phyloP scores from a whole-genome alignment of 306 rosid genomes.

The Lagenaria siceraria region DNA sequence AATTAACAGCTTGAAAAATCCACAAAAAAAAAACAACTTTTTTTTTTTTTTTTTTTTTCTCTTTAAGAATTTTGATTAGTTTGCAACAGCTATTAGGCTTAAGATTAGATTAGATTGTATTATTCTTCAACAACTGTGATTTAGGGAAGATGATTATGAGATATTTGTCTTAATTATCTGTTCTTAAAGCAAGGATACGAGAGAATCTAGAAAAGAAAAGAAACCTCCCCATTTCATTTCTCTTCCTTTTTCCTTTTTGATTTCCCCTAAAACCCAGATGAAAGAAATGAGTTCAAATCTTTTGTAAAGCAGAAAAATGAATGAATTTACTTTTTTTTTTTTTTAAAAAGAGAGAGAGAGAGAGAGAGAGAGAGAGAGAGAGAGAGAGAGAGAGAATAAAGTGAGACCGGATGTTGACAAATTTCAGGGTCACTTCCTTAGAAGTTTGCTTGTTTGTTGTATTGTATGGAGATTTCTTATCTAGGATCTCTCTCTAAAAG shows the following conservation, averaged over 20 bases:
- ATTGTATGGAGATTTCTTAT: conserved; percentile 72
- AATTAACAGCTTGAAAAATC: not conserved
- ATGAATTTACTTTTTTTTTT: not conserved
- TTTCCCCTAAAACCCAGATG: conserved; percentile 20
- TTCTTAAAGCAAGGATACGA: conserved; percentile 21
- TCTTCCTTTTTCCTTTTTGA: not conserved
- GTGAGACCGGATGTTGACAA: conserved; percentile 97
- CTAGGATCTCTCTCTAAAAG: conserved; percentile 53
- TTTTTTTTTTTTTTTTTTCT: too few species aligned
- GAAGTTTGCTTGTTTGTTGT: conserved; percentile 57
- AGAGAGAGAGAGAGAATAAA: conserved; percentile 64
- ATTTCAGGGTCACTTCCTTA: conserved; percentile 90
- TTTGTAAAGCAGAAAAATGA: not conserved
- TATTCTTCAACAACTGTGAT: not conserved
- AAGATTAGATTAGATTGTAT: not conserved
- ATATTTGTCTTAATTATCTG: not conserved
- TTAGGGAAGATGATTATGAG: not conserved
- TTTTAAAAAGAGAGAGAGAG: too few species aligned
- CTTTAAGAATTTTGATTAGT: not conserved
- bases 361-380: not conserved
- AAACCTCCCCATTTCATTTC: conserved; percentile 16
- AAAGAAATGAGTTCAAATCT: conserved; percentile 8
- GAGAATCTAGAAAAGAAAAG: conserved; percentile 64
- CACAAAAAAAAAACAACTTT: too few species aligned
- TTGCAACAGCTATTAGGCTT: not conserved